phyloP scores from a whole-genome alignment of 1,284 basidiomycete genomes.

The Thecaphora frezii region DNA sequence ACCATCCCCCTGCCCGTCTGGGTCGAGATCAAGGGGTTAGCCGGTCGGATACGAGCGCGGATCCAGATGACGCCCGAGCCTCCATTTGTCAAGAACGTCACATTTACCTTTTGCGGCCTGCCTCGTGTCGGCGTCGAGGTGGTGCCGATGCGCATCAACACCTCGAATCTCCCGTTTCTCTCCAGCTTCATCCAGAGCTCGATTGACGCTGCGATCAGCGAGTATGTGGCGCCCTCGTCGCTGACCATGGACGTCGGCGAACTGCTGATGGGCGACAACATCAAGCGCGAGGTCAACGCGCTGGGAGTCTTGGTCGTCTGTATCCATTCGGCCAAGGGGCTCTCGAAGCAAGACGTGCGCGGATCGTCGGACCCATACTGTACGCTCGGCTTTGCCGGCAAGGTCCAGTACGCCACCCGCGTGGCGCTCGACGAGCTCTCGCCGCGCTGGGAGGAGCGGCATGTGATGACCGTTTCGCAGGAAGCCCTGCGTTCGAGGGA shows the following conservation, averaged over 20 bases:
- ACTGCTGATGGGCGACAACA: constrained; percentile 41
- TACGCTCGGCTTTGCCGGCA: constrained; percentile 32
- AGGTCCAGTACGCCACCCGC: constrained; percentile 35
- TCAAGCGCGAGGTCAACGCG: constrained; percentile 26
- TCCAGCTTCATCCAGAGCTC: constrained; percentile 41
- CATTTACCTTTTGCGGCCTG: constrained; percentile 37
- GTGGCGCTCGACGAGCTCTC: constrained; percentile 40
- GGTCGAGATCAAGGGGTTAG: constrained; percentile 45
- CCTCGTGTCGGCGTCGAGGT: constrained; percentile 37
- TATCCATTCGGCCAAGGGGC: constrained; percentile 35
- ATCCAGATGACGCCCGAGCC: constrained; percentile 40
- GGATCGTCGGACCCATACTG: constrained; percentile 43
- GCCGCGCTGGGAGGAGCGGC: constrained; percentile 43
- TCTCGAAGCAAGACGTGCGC: constrained; percentile 37
- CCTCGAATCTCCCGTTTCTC: constrained; percentile 32
- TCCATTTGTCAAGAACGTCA: constrained; percentile 41
- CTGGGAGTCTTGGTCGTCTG: constrained; percentile 18
- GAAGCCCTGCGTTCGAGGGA: constrained; percentile 35
- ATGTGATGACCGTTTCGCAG: constrained; percentile 29
- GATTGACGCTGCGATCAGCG: constrained; percentile 40
- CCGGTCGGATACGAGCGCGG: constrained; percentile 25
- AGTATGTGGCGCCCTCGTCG: constrained; percentile 40
- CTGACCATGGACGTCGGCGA: constrained; percentile 43
- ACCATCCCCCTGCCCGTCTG: constrained; percentile 39
- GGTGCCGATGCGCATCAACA: constrained; percentile 36